Evolutionary conservation across 805 yeast species (phyloP).

Genomic region (Starmerella asiatica): DNA sequence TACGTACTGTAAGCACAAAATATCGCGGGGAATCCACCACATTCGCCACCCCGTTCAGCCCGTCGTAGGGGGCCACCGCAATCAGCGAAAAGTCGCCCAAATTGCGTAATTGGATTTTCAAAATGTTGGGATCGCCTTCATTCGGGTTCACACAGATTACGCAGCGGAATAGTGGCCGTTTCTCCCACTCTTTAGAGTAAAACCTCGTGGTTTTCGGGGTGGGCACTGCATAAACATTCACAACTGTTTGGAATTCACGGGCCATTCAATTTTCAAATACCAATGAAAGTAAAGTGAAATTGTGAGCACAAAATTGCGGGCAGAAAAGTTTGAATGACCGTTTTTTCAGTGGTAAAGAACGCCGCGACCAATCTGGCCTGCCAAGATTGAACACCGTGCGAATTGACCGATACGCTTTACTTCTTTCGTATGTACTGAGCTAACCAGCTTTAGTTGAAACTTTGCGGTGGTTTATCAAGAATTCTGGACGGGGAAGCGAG

Average conservation of each 20-base stretch:
- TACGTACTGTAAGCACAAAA: constrained; percentile 29
- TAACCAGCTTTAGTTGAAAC: too few species aligned
- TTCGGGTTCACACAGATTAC: constrained; percentile 13
- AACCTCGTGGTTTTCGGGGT: constrained; percentile 8
- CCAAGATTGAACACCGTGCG: too few species aligned
- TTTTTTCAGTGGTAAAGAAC: not conserved
- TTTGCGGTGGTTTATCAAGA: too few species aligned
- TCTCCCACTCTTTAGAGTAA: constrained; percentile 11
- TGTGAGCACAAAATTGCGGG: too few species aligned
- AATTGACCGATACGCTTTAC: too few species aligned
- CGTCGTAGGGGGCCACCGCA: constrained; percentile 28
- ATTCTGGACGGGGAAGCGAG: too few species aligned
- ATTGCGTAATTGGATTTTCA: constrained; percentile 25
- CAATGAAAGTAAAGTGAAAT: too few species aligned
- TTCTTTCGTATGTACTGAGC: too few species aligned
- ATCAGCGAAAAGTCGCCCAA: constrained; percentile 24
- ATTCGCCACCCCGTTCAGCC: constrained; percentile 24
- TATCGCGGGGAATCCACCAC: constrained; percentile 27
- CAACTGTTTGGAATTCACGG: constrained; percentile 11
- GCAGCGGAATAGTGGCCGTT: constrained; percentile 11
- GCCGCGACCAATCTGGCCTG: too few species aligned
- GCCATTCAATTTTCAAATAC: too few species aligned
- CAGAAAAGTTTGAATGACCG: too few species aligned
- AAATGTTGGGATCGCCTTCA: constrained; percentile 9
- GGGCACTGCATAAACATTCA: constrained; percentile 15